phyloP scores from a whole-genome alignment of 352 stramenopile species.

The Phytophthora citricola region DNA sequence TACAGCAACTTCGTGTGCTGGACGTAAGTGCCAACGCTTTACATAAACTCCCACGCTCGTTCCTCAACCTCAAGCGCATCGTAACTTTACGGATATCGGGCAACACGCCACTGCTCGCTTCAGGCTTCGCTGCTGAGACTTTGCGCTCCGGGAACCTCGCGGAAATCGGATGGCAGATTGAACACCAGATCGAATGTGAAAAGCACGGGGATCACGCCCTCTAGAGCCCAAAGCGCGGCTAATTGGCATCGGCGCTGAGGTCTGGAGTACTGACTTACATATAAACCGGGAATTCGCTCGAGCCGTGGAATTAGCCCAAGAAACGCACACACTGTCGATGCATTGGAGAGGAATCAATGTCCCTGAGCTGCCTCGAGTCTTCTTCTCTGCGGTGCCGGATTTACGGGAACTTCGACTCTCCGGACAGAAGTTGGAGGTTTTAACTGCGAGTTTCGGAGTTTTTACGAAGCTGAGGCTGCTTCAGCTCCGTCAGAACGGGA shows the following conservation, averaged over 20 bases:
- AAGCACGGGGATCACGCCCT: conserved; percentile 38
- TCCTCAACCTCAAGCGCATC: conserved; percentile 59
- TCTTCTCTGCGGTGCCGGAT: conserved; percentile 50
- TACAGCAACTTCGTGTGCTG: conserved; percentile 48
- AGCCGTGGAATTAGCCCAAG: conserved; percentile 43
- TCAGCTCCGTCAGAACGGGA: conserved; percentile 69
- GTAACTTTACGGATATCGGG: conserved; percentile 55
- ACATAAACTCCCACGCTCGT: conserved; percentile 50
- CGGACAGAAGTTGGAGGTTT: conserved; percentile 50
- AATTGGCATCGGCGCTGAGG: conserved; percentile 59
- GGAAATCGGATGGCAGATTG: conserved; percentile 62
- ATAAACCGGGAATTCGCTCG: conserved; percentile 62
- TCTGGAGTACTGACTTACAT: conserved; percentile 77
- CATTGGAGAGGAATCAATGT: conserved; percentile 74
- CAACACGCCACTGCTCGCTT: conserved; percentile 47
- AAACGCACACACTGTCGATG: conserved; percentile 58
- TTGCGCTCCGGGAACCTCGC: conserved; percentile 50
- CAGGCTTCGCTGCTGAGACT: conserved; percentile 49
- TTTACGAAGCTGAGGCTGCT: conserved; percentile 59
- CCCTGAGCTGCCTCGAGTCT: conserved; percentile 47
- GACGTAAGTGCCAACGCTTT: conserved; percentile 73
- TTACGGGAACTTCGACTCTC: conserved; percentile 70
- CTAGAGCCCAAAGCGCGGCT: conserved; percentile 42
- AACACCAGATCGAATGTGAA: conserved; percentile 57
- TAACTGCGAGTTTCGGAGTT: conserved; percentile 46